Percentiles rank a stretch among this genome's conserved stretches.
phyloP scores from a whole-genome alignment of 169 alveolate species.

The Fabrea salina region DNA sequence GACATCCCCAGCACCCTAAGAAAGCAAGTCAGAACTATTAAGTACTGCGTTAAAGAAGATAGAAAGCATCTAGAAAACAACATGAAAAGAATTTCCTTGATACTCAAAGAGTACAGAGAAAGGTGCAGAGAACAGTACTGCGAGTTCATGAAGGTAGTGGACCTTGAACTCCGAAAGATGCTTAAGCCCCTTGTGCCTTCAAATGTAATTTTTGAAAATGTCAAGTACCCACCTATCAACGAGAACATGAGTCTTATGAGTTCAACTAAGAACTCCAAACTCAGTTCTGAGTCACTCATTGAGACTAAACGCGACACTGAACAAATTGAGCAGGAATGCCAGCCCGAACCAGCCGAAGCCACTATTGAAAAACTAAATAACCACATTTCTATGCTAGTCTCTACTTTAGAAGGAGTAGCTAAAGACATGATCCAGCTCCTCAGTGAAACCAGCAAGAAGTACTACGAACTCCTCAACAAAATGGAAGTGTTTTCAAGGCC shows the following conservation, averaged over 20 bases:
- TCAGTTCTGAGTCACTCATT: background rate
- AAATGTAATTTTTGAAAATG: background rate
- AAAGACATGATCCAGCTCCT: conserved; percentile 20
- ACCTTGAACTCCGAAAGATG: conserved; percentile 23
- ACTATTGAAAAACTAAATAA: conserved; percentile 6
- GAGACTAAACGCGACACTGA: background rate
- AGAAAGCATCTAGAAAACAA: background rate
- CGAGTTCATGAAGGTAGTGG: conserved; percentile 16
- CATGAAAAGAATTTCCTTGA: background rate
- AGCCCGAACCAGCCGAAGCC: conserved; percentile 19
- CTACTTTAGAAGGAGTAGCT: conserved; percentile 21
- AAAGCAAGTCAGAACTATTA: background rate
- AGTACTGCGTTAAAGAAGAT: background rate
- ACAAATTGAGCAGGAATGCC: background rate
- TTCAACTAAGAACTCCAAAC: background rate
- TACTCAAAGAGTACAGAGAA: conserved; percentile 18
- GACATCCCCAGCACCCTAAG: background rate
- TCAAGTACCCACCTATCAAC: conserved; percentile 20
- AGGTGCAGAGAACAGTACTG: background rate
- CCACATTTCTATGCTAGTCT: conserved; percentile 27
- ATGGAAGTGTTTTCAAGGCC: conserved; percentile 14
- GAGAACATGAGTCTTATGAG: conserved; percentile 3
- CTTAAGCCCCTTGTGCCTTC: conserved; percentile 32
- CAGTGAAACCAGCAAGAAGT: conserved; percentile 7
- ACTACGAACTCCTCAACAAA: conserved; percentile 7